Percentiles rank a stretch among this genome's conserved stretches.
phyloP scores from a whole-genome alignment of 495 filamentous ascomycete genomes.

The Xylaria acuta region DNA sequence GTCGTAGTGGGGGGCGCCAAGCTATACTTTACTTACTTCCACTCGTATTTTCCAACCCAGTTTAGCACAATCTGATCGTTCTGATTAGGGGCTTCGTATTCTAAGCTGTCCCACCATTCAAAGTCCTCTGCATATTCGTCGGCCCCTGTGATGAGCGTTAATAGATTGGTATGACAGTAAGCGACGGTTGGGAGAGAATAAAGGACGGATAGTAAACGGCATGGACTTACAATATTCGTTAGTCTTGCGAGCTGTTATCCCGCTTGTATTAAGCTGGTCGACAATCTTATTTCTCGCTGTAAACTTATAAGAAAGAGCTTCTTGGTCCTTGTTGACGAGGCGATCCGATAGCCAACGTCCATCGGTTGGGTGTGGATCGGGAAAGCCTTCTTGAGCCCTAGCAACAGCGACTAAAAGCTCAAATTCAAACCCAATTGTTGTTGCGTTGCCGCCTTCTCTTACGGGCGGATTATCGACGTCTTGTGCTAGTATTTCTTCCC shows the following conservation, averaged over 20 bases:
- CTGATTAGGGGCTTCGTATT: background rate
- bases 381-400: background rate
- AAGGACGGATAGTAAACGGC: background rate
- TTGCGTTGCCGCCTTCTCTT: constrained; percentile 6
- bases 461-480: background rate
- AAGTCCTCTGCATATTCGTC: background rate
- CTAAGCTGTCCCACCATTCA: constrained; percentile 21
- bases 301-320: background rate
- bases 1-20: too few species aligned
- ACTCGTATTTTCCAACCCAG: background rate
- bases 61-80: background rate
- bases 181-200: background rate
- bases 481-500: background rate
- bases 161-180: background rate
- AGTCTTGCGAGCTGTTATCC: constrained; percentile 19
- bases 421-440: constrained; percentile 33
- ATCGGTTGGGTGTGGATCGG: constrained; percentile 30
- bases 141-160: background rate
- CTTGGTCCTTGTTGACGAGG: background rate
- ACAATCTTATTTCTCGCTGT: constrained; percentile 29
- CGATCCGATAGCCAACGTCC: background rate
- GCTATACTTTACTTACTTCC: constrained; percentile 15
- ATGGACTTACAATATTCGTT: background rate
- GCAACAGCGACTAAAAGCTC: constrained; percentile 29
- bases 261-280: constrained; percentile 13